A percentile compares a stretch with the other conserved stretches of the same genome.
These are phyloP conservation scores for Leccinum uliginosum DNA, from an alignment of 768 basidiomycete species.

Conservation along the genomic window DNA sequence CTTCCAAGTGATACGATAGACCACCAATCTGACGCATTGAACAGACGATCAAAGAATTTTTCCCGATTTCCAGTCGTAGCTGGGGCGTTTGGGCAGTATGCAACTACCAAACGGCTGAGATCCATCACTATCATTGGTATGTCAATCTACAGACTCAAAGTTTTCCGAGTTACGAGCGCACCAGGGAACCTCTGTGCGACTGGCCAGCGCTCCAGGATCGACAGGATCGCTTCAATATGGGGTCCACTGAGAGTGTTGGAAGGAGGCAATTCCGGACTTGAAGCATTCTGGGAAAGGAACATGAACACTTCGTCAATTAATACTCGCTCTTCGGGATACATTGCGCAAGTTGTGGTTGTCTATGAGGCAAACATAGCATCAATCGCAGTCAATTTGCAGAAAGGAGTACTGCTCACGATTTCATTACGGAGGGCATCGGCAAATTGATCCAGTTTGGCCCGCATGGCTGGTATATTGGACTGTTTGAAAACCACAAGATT, in stretches of 20 bases:
- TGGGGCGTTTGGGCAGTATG: constrained; percentile 54
- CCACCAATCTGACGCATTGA: constrained; percentile 66
- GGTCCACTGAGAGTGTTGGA: constrained; percentile 35
- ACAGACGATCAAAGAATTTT: constrained; percentile 56
- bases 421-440: constrained; percentile 63
- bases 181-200: constrained; percentile 67
- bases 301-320: constrained; percentile 60
- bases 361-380: constrained; percentile 22
- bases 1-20: constrained; percentile 41
- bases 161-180: constrained; percentile 25
- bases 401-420: constrained; percentile 46
- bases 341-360: constrained; percentile 68
- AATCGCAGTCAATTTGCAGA: background rate
- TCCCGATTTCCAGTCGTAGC: constrained; percentile 40
- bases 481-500: constrained; percentile 78
- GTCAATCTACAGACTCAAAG: background rate
- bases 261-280: constrained; percentile 27
- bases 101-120: constrained; percentile 70
- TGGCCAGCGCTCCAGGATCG: constrained; percentile 74
- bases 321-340: constrained; percentile 59
- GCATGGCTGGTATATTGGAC: constrained; percentile 76
- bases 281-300: constrained; percentile 49
- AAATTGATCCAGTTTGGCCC: constrained; percentile 71
- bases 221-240: constrained; percentile 60
- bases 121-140: constrained; percentile 63